Base-by-base conservation (phyloP, 1,284 basidiomycete species). In the Takashimella koratensis region DNA sequence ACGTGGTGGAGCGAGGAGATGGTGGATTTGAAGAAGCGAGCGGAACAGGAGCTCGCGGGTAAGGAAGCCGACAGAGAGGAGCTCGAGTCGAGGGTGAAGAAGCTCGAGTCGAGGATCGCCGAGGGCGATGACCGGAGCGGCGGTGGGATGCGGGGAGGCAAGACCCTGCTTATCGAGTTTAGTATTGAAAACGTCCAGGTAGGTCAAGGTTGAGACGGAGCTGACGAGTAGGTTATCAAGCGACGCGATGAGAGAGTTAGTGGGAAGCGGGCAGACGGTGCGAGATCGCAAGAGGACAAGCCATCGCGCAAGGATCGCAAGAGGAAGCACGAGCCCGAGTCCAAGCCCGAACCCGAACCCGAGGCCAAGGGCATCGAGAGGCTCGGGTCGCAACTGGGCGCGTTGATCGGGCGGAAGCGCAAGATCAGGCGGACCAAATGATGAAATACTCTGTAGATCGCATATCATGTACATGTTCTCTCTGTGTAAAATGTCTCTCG, bases 141-240 rank as follows among this genome's bases (percentile, higher is more conserved):
- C 5, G 71, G 70, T 19, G 73, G 70, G 27, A 77, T 77, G 75
- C 65, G 74, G 40, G 71, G 80, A 60, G 85, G 85, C 25, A 82
- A 78, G 67, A 79, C 84, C 12, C 77, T 96, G 48, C 86, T 95
- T 59, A 83, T 92, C 26, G 92, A 96, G 76, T 95, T 94, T 75
- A 92, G 89, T 40, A 88, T 95, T 52, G 90, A 97, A 79, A 96
- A 97, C 66, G 80, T 90, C 4, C 88, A 93, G 74, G 90, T 94
- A 49, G 62, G 71, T 60, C 30, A 16, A 8, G 22, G 20, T 19
- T 39, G 24, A 10, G 2, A 27, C 36, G 19, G 42, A 21, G 36
- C 40, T 36, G 47, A 52, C 42, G 11, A 36, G 39, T 48, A 75
- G 73, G 74, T 75, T 26, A 71, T 76, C 43, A 71, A 68, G 45